Evolutionary conservation across 2,329 filamentous ascomycete species (phyloP).

Genomic region (Fusarium transvaalense): DNA sequence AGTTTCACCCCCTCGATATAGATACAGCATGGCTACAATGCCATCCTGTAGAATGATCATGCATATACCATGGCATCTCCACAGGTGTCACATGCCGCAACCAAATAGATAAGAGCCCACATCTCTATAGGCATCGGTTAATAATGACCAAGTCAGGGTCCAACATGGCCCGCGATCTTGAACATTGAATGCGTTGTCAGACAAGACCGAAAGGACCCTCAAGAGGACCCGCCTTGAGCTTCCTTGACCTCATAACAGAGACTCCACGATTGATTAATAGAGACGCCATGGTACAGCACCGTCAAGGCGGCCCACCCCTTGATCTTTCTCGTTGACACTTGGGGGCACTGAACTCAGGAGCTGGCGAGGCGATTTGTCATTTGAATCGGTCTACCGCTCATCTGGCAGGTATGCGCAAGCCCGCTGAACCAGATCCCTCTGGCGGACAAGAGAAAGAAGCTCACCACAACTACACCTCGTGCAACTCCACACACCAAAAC

Average conservation of each 20-base stretch:
- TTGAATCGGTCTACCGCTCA: not conserved
- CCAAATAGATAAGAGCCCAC: slow-evolving; percentile 19
- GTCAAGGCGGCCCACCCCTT: slow-evolving; percentile 10
- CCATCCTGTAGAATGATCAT: slow-evolving; percentile 16
- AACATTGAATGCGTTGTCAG: slow-evolving; percentile 22
- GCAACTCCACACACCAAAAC: slow-evolving; percentile 11
- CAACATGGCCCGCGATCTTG: slow-evolving; percentile 8
- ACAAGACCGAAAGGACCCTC: slow-evolving; percentile 11
- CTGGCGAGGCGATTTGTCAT: slow-evolving; percentile 3
- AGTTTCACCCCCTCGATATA: slow-evolving; percentile 11
- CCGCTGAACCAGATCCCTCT: slow-evolving; percentile 15
- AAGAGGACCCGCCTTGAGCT: not conserved
- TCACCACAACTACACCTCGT: slow-evolving; percentile 23
- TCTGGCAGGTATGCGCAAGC: not conserved
- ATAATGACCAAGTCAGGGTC: slow-evolving; percentile 13
- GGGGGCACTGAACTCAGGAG: slow-evolving; percentile 23
- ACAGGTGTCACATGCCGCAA: slow-evolving; percentile 22
- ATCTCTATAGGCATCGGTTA: slow-evolving; percentile 1
- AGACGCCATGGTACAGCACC: slow-evolving; percentile 1
- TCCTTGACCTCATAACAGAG: not conserved
- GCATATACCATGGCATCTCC: slow-evolving; percentile 31
- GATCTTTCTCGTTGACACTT: slow-evolving; percentile 21
- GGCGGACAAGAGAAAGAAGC: slow-evolving; percentile 31
- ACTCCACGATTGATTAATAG: slow-evolving; percentile 19
- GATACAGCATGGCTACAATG: slow-evolving; percentile 13